phyloP scores from a whole-genome alignment of 192 early-diverging fungal genomes.

The Coemansia furcata region DNA sequence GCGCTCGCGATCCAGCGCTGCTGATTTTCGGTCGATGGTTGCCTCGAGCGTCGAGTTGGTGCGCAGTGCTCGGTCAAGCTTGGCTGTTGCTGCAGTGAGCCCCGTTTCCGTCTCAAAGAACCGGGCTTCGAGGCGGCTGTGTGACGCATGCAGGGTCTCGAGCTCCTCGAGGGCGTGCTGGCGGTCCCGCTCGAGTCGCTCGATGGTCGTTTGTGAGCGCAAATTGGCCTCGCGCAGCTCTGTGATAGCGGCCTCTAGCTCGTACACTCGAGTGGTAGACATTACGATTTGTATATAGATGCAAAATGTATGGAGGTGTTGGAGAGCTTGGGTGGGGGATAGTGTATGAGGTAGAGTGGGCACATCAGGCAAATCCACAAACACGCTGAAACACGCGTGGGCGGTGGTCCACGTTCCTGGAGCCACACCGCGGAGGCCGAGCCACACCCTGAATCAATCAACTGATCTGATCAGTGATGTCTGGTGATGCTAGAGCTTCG shows the following conservation, averaged over 20 bases:
- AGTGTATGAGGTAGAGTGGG: not conserved
- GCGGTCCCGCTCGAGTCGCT: slow-evolving; percentile 33
- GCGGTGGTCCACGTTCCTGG: not conserved
- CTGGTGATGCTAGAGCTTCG: not conserved
- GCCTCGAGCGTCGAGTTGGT: slow-evolving; percentile 18
- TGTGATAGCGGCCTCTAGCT: slow-evolving; percentile 35
- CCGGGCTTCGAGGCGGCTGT: slow-evolving; percentile 44
- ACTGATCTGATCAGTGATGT: not conserved
- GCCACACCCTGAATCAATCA: not conserved
- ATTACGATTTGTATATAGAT: not conserved
- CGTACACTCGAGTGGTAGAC: slow-evolving; percentile 30
- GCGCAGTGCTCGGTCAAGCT: slow-evolving; percentile 33
- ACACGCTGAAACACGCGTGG: not conserved
- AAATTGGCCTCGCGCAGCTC: slow-evolving; percentile 39
- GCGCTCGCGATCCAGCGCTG: slow-evolving; percentile 40
- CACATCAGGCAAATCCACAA: not conserved
- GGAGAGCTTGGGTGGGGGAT: not conserved
- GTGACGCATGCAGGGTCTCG: slow-evolving; percentile 33
- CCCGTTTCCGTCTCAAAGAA: slow-evolving; percentile 37
- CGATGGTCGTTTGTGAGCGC: slow-evolving; percentile 11
- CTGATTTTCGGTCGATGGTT: slow-evolving; percentile 13
- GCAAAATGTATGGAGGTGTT: not conserved
- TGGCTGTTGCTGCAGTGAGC: slow-evolving; percentile 14
- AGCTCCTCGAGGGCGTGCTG: slow-evolving; percentile 40
- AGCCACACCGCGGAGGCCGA: not conserved